Evolutionary conservation across 352 stramenopile genomes (phyloP), one percentile per base, ranked within the genome.

Genomic region (Pythium brachiatum): DNA sequence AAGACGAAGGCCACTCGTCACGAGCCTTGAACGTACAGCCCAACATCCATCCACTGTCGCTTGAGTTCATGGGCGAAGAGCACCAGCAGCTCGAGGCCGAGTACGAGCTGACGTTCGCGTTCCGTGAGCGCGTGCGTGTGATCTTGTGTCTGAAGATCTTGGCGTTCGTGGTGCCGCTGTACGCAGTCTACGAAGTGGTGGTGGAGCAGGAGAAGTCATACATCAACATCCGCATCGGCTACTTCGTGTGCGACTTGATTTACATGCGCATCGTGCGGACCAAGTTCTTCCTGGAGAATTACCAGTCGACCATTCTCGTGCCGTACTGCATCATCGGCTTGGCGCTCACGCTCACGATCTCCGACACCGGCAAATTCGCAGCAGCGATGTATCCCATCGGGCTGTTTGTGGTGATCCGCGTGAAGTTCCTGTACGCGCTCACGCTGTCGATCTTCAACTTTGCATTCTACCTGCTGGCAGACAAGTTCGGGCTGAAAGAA

Each of bases 51-150:
- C 86, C 86, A 0, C 69, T 95, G 15, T 92, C 86, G 0, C 61
- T 93, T 0, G 83, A 92, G 41, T 95, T 95, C 31, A 93, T 93
- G 83, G 86, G 86, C 1, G 86, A 95, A 44, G 75, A 93, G 52
- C 79, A 93, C 21, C 78, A 90, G 56, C 72, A 83, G 46, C 71
- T 95, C 5, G 83, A 95, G 55, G 70, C 56, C 29, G 82, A 92
- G 64, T 95, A 90, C 67, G 82, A 86, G 41, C 61, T 85, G 20
- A 86, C 75, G 0, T 95, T 95, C 70, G 74, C 83, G 0, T 76
- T 89, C 53, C 82, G 81, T 11, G 86, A 93, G 51, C 73, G 79
- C 7, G 57, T 73, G 21, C 83, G 86, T 21, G 75, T 93, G 11
- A 84, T 91, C 38, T 27, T 90, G 2, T 89, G 75, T 57, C 58